A percentile compares a stretch with the other conserved stretches of the same genome.
These are phyloP conservation scores for Rosa persica DNA, from an alignment of 306 rosid species.

Conservation along the genomic window DNA sequence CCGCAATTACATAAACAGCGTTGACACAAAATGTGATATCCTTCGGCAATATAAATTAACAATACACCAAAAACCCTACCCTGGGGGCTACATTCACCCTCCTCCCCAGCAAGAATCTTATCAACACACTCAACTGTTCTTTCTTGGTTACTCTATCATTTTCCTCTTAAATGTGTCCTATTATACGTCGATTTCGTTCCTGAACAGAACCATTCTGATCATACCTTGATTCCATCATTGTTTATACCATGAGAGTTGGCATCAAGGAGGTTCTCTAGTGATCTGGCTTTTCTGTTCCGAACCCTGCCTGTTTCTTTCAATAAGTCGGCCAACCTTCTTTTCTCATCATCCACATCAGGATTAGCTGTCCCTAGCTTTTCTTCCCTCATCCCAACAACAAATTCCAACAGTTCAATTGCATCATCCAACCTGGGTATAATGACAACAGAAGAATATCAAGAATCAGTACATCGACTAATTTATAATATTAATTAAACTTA, in stretches of 20 bases:
- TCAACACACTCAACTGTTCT: slow-evolving; percentile 13
- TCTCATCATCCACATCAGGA: slow-evolving; percentile 90
- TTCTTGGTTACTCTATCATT: slow-evolving; percentile 11
- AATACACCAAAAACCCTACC: slow-evolving; percentile 21
- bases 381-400: slow-evolving; percentile 70
- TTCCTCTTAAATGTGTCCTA: slow-evolving; percentile 29
- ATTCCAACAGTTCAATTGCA: slow-evolving; percentile 79
- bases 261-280: slow-evolving; percentile 81
- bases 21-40: slow-evolving; percentile 30
- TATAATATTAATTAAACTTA: neutral
- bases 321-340: slow-evolving; percentile 75
- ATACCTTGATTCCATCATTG: slow-evolving; percentile 31
- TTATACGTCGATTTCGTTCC: slow-evolving; percentile 18
- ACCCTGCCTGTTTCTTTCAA: slow-evolving; percentile 88
- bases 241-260: slow-evolving; percentile 29
- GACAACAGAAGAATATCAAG: slow-evolving; percentile 8
- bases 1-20: slow-evolving; percentile 33
- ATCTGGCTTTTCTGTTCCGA: slow-evolving; percentile 59
- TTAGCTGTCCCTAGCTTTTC: slow-evolving; percentile 94
- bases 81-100: slow-evolving; percentile 24
- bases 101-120: slow-evolving; percentile 27
- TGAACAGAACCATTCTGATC: slow-evolving; percentile 22
- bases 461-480: neutral
- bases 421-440: slow-evolving; percentile 65
- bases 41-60: slow-evolving; percentile 25